Evolutionary conservation across 108 stramenopile genomes (phyloP), one percentile per base, ranked within the genome.

Genomic region (Pseudonitzschia multiseries): DNA sequence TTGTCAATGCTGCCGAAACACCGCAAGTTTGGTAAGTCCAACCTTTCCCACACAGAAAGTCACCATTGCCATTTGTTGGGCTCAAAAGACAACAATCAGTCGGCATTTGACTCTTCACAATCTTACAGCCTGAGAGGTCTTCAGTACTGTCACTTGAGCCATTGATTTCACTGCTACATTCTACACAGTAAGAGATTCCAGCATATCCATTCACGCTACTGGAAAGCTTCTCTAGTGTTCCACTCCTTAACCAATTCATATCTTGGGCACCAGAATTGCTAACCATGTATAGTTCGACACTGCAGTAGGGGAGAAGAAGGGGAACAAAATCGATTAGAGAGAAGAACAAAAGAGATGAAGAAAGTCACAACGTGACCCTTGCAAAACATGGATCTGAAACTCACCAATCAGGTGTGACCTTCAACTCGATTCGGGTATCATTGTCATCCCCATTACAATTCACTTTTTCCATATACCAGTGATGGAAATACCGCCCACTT

Each of bases 401-500:
- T 28, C 29, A 59, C 57, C 57, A 59, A 31, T 59, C 57, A 26
- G 57, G 57, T 59, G 57, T 59, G 4, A 59, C 57, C 29, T 59
- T 59, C 27, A 22, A 31, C 26, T 59, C 57, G 26, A 59, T 59
- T 0, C 57, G 27, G 22, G 57, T 59, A 59, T 59, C 57, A 14
- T 14, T 48, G 17, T 14, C 4, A 48, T 4, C 57, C 14, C 57
- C 57, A 59, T 59, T 59, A 59, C 57, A 59, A 27, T 18, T 31
- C 10, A 59, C 57, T 15, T 28, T 59, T 59, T 59, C 57, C 29
- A n/a, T n/a, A 27, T 59, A 59, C 57, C 57, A 59, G n/a, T 59
- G 57, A 27, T 59, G 57, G 14, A 59, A 59, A 31, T 59, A 59
- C n/a, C 57, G 57, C n/a, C 57, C 57, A 59, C 57, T 59, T 59